Percentiles rank a stretch among this genome's conserved stretches.
These are phyloP conservation scores for Acrocalymma vagum DNA, from an alignment of 2,329 filamentous ascomycete genomes.

Conservation along the genomic window DNA sequence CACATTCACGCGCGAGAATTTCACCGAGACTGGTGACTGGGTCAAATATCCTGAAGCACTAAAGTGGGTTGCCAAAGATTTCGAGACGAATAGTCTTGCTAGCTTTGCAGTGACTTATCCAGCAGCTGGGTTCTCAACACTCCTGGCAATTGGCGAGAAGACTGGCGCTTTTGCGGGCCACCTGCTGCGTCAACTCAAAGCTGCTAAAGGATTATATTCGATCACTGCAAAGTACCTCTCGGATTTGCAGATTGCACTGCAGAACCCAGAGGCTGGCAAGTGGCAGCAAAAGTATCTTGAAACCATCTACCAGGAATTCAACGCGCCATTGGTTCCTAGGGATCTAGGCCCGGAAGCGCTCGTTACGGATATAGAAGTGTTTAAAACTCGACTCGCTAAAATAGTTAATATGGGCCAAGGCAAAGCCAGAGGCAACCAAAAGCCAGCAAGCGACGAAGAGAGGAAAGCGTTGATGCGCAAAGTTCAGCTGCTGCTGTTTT, in stretches of 20 bases:
- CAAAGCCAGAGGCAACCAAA: neutral
- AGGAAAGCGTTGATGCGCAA: constrained; percentile 23
- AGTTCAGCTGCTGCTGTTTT: constrained; percentile 42
- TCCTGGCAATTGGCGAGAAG: constrained; percentile 28
- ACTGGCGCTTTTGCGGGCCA: constrained; percentile 24
- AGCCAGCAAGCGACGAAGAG: constrained; percentile 6
- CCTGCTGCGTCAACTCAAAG: constrained; percentile 13
- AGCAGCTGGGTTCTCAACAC: constrained; percentile 31
- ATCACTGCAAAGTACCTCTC: constrained; percentile 33
- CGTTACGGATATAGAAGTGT: constrained; percentile 16
- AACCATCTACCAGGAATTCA: constrained; percentile 38
- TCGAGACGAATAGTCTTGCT: constrained; percentile 31
- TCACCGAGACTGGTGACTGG: constrained; percentile 40
- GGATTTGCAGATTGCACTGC: constrained; percentile 18
- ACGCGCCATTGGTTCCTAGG: constrained; percentile 30
- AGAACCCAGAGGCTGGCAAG: neutral
- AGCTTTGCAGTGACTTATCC: constrained; percentile 44
- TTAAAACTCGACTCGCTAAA: constrained; percentile 19
- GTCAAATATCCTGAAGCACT: constrained; percentile 36
- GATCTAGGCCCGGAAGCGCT: constrained; percentile 21
- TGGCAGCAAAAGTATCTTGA: constrained; percentile 39
- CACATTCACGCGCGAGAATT: constrained; percentile 38
- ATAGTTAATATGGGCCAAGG: no score
- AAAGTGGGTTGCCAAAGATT: constrained; percentile 35
- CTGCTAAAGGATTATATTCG: constrained; percentile 34